These are phyloP conservation scores for Trichothecium sympodiale DNA, from an alignment of 2,329 filamentous ascomycete species.

Conservation along the genomic window DNA sequence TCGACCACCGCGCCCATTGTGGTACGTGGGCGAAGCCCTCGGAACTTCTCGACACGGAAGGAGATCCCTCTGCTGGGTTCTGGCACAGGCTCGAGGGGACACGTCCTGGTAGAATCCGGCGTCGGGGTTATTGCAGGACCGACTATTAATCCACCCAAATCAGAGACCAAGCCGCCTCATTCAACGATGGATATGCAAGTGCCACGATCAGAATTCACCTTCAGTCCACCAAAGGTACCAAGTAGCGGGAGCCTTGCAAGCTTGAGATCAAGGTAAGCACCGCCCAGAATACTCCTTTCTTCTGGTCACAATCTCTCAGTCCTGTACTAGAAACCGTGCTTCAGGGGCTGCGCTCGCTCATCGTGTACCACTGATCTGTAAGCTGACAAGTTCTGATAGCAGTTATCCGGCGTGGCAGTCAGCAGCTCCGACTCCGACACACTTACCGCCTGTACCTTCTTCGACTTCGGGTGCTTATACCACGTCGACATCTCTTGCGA, in stretches of 20 bases:
- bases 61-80: conserved; percentile 77
- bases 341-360: too few relatives aligned
- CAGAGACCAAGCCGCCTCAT: too few relatives aligned
- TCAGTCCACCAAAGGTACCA: conserved; percentile 44
- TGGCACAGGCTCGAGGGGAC: conserved; percentile 67
- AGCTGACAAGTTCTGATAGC: conserved; percentile 26
- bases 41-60: conserved; percentile 90
- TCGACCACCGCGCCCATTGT: conserved; percentile 84
- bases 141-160: conserved; percentile 40
- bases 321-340: too few relatives aligned
- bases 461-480: conserved; percentile 35
- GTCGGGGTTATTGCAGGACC: conserved; percentile 49
- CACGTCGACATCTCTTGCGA: conserved; percentile 28
- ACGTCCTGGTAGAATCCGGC: conserved; percentile 56
- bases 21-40: conserved; percentile 81
- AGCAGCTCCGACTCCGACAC: conserved; percentile 28
- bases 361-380: neutral
- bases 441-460: conserved; percentile 36
- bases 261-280: conserved; percentile 44
- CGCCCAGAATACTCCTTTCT: too few relatives aligned
- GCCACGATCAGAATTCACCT: conserved; percentile 46
- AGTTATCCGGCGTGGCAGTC: conserved; percentile 49
- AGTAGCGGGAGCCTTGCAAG: conserved; percentile 37
- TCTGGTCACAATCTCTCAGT: too few relatives aligned
- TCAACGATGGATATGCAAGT: conserved; percentile 37